A percentile compares a stretch with the other conserved stretches of the same genome.
Evolutionary conservation across 2,329 filamentous ascomycete species (phyloP).

Genomic region (Paramyrothecium sp.): DNA sequence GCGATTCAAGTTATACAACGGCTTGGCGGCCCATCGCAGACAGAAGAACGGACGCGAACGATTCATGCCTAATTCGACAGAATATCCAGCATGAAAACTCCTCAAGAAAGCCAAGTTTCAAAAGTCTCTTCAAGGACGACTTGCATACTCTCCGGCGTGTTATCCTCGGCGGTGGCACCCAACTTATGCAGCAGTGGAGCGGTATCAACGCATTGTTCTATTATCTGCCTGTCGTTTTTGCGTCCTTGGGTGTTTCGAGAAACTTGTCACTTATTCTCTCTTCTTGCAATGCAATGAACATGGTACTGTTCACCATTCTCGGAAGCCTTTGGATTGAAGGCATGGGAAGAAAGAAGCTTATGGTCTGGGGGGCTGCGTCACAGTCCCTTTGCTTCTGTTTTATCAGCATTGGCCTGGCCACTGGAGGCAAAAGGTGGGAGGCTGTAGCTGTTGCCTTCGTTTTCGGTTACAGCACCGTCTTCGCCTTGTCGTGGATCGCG

Average conservation of each 20-base stretch:
- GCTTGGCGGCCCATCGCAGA: conserved; percentile 6
- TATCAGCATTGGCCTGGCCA: too few relatives aligned
- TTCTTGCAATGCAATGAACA: conserved; percentile 14
- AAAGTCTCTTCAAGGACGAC: conserved; percentile 34
- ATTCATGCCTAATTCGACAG: conserved; percentile 32
- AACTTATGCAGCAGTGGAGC: conserved; percentile 45
- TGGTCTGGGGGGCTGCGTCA: too few relatives aligned
- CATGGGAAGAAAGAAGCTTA: too few relatives aligned
- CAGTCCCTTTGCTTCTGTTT: too few relatives aligned
- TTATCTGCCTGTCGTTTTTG: conserved; percentile 54
- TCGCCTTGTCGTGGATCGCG: conserved; percentile 19
- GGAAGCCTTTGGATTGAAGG: too few relatives aligned
- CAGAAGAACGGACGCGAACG: conserved; percentile 16
- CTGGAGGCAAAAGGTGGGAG: not conserved
- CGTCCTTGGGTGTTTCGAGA: conserved; percentile 52
- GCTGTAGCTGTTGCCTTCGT: conserved; percentile 16
- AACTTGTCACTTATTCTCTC: conserved; percentile 33
- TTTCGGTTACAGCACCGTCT: conserved; percentile 27
- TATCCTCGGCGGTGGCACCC: conserved; percentile 41
- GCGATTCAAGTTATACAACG: not conserved
- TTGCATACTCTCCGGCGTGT: conserved; percentile 34
- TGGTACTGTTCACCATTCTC: too few relatives aligned
- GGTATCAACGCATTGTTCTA: conserved; percentile 40
- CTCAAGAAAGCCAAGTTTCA: conserved; percentile 25
- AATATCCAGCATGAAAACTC: conserved; percentile 32